A percentile compares a stretch with the other conserved stretches of the same genome.
Evolutionary conservation across 768 basidiomycete genomes (phyloP).

Genomic region (Pulveroboletus sp.): DNA sequence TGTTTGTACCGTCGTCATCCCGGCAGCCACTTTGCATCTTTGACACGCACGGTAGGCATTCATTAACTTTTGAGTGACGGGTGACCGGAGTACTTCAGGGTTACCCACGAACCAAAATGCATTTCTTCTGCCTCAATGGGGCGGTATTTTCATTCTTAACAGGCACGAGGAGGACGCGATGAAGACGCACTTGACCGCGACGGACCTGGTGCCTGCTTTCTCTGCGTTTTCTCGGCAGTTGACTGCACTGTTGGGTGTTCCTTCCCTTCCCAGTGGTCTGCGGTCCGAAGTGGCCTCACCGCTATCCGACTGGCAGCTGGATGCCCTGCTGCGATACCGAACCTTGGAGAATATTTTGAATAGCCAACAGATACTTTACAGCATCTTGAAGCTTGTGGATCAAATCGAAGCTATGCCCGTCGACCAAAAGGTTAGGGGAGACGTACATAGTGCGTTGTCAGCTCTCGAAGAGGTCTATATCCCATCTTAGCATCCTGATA

Average conservation of each 20-base stretch:
- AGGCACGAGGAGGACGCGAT: slow-evolving; percentile 32
- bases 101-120: slow-evolving; percentile 48
- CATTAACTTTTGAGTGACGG: slow-evolving; percentile 1
- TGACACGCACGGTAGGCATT: slow-evolving; percentile 42
- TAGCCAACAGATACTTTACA: slow-evolving; percentile 69
- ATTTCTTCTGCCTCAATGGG: slow-evolving; percentile 93
- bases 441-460: slow-evolving; percentile 64
- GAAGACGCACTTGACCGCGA: slow-evolving; percentile 30
- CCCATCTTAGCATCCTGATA: neutral
- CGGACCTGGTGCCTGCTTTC: slow-evolving; percentile 51
- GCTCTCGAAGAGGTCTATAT: slow-evolving; percentile 66
- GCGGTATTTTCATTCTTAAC: slow-evolving; percentile 79
- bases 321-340: slow-evolving; percentile 68
- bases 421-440: slow-evolving; percentile 64
- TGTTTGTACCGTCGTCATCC: slow-evolving; percentile 76
- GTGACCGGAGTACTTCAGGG: slow-evolving; percentile 35
- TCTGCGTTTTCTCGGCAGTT: slow-evolving; percentile 67
- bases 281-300: slow-evolving; percentile 20
- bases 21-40: slow-evolving; percentile 69
- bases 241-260: slow-evolving; percentile 74
- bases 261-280: slow-evolving; percentile 52
- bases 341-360: slow-evolving; percentile 62
- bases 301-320: slow-evolving; percentile 75
- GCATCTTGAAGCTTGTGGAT: slow-evolving; percentile 78
- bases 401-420: slow-evolving; percentile 94